Percentiles rank a stretch among this genome's conserved stretches.
These are phyloP conservation scores for Psilocybe tampanensis DNA, from an alignment of 768 basidiomycete species.

Conservation along the genomic window DNA sequence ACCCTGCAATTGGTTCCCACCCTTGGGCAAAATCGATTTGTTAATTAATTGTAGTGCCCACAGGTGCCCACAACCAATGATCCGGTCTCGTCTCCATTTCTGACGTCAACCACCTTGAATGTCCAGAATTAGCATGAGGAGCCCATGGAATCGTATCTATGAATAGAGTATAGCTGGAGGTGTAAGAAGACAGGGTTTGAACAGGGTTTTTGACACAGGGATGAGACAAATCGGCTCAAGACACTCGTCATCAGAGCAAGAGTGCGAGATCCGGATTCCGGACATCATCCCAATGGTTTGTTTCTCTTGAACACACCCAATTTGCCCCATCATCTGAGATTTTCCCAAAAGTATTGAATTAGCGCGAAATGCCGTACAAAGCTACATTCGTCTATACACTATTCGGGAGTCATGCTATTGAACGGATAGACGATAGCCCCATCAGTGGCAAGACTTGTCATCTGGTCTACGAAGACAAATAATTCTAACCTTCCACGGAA, in stretches of 20 bases:
- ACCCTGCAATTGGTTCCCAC: background rate
- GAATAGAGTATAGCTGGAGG: background rate
- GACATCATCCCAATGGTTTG: too few species aligned
- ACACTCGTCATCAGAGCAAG: background rate
- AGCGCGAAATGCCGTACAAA: slow-evolving; percentile 19
- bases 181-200: too few species aligned
- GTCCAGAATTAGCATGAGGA: background rate
- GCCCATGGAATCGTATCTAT: background rate
- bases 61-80: background rate
- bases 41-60: background rate
- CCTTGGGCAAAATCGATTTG: background rate
- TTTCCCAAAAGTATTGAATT: background rate
- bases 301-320: background rate
- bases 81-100: background rate
- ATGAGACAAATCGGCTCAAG: background rate
- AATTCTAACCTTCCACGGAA: slow-evolving; percentile 23
- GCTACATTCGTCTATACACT: slow-evolving; percentile 24
- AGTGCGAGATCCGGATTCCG: background rate
- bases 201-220: too few species aligned
- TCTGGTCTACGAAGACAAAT: slow-evolving; percentile 12
- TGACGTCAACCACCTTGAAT: background rate
- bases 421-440: slow-evolving; percentile 16
- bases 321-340: background rate
- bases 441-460: slow-evolving; percentile 10
- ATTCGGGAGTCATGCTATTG: slow-evolving; percentile 26